Conservation (phyloP, 345 rosid species). For the Arabidopsis thaliana region DNA sequence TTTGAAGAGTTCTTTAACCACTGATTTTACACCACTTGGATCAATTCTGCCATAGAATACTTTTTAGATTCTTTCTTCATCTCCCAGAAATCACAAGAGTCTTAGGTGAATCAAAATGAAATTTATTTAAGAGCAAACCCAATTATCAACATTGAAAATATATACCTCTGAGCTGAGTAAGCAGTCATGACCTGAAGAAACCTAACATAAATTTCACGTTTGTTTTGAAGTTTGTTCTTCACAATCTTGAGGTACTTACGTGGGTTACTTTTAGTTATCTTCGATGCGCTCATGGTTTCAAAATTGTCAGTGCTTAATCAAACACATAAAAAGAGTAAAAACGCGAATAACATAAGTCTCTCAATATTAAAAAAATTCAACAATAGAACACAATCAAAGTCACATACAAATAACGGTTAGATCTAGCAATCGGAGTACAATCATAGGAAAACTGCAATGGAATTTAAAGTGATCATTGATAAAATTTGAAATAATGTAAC, state of each 20-base stretch:
- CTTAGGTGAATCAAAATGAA: not conserved
- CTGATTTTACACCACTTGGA: not conserved
- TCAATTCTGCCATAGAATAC: not conserved
- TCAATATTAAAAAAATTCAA: not conserved
- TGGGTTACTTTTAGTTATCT: not conserved
- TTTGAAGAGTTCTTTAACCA: conserved; percentile 6
- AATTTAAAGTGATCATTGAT: not conserved
- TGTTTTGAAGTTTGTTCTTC: not conserved
- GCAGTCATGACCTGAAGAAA: not conserved
- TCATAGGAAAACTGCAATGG: not conserved
- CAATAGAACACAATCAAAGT: not conserved
- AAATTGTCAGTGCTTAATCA: not conserved
- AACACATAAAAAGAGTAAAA: not conserved
- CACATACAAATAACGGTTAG: not conserved
- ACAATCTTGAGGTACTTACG: not conserved
- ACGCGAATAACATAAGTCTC: not conserved
- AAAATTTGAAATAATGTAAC: not conserved
- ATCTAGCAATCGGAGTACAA: not conserved
- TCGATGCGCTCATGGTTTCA: not conserved
- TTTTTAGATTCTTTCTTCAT: not conserved
- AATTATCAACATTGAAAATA: not conserved
- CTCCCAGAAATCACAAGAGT: not conserved
- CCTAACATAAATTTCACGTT: not conserved
- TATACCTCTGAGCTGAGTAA: not conserved
- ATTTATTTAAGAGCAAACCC: not conserved